phyloP scores from a whole-genome alignment of 2,329 filamentous ascomycete genomes.

The Rosellinia necatrix region DNA sequence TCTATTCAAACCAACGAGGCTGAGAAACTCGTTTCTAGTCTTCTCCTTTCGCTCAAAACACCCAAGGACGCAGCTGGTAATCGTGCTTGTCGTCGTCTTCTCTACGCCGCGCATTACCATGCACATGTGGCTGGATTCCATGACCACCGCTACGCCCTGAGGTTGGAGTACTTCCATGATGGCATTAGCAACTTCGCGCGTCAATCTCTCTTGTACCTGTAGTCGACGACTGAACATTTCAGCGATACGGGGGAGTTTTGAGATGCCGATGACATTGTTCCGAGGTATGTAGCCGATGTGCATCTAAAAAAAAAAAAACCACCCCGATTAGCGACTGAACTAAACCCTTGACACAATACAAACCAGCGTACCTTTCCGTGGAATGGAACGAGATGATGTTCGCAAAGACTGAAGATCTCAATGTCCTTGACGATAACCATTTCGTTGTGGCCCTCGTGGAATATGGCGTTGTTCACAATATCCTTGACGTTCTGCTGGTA shows the following conservation, averaged over 20 bases:
- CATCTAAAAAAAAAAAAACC: too few species aligned
- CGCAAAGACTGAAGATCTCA: slow-evolving; percentile 90
- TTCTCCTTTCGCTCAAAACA: slow-evolving; percentile 92
- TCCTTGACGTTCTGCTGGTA: slow-evolving; percentile 94
- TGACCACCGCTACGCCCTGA: slow-evolving; percentile 93
- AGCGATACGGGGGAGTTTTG: slow-evolving; percentile 92
- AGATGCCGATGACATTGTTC: slow-evolving; percentile 87
- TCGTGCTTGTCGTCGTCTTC: slow-evolving; percentile 84
- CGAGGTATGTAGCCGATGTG: slow-evolving; percentile 98
- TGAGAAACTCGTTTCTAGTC: slow-evolving; percentile 94
- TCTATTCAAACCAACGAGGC: slow-evolving; percentile 68
- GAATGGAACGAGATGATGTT: slow-evolving; percentile 97
- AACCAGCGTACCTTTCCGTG: slow-evolving; percentile 76
- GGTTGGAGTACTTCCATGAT: slow-evolving; percentile 92
- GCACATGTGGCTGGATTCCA: slow-evolving; percentile 95
- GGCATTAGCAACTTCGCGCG: slow-evolving; percentile 92
- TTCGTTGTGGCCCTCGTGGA: slow-evolving; percentile 96
- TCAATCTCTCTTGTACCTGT: slow-evolving; percentile 95
- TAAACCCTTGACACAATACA: not conserved
- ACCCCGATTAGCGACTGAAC: slow-evolving; percentile 1
- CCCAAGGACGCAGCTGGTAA: slow-evolving; percentile 96
- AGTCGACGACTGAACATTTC: slow-evolving; percentile 95
- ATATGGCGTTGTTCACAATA: slow-evolving; percentile 91
- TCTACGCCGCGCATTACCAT: slow-evolving; percentile 99
- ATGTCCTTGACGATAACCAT: slow-evolving; percentile 98